These are phyloP conservation scores for Paramecium sexaurelia DNA, from an alignment of 73 alveolate species.

Conservation along the genomic window DNA sequence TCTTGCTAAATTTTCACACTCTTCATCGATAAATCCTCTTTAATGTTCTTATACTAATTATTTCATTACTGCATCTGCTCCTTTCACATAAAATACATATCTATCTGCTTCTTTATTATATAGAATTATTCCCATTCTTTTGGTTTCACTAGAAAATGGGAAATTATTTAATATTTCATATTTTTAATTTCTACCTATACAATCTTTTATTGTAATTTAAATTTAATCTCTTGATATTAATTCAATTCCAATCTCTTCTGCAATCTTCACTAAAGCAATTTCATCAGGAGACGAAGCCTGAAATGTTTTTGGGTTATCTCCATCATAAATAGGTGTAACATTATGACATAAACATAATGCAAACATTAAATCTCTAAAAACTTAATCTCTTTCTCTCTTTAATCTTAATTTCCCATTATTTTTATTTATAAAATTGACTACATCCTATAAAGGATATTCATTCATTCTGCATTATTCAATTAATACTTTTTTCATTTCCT, in stretches of 20 bases:
- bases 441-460: slow-evolving; percentile 76
- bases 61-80: slow-evolving; percentile 98
- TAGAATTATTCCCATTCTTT: slow-evolving; percentile 94
- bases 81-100: slow-evolving; percentile 87
- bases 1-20: slow-evolving; percentile 92
- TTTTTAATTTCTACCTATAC: slow-evolving; percentile 74
- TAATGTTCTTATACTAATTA: slow-evolving; percentile 77
- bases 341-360: slow-evolving; percentile 82
- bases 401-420: slow-evolving; percentile 50
- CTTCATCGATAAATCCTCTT: slow-evolving; percentile 81
- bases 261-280: slow-evolving; percentile 92
- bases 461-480: slow-evolving; percentile 67
- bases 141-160: slow-evolving; percentile 90
- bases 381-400: slow-evolving; percentile 71
- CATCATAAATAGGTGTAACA: slow-evolving; percentile 91
- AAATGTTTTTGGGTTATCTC: slow-evolving; percentile 76
- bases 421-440: slow-evolving; percentile 68
- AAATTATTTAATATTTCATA: slow-evolving; percentile 85
- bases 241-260: slow-evolving; percentile 82
- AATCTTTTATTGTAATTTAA: slow-evolving; percentile 71
- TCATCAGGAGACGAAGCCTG: slow-evolving; percentile 96
- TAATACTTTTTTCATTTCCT: slow-evolving; percentile 74
- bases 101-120: slow-evolving; percentile 75
- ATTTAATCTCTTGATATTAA: slow-evolving; percentile 79
- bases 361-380: slow-evolving; percentile 74